phyloP scores from a whole-genome alignment of 208 protist species.

The Trypanosoma cruzi region DNA sequence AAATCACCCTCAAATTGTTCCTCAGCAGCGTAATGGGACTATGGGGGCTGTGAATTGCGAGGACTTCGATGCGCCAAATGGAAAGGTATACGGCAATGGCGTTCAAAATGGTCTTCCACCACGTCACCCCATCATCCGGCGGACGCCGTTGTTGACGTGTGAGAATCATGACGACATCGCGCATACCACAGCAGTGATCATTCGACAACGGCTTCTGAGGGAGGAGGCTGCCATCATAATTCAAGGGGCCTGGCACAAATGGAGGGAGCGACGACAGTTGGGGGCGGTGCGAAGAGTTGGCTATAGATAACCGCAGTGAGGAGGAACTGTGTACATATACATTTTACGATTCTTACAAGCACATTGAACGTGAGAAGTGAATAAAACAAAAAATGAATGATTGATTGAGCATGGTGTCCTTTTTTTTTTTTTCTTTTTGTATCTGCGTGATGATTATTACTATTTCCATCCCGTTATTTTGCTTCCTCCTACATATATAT shows the following conservation, averaged over 20 bases:
- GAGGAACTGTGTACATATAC: neutral
- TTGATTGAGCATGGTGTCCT: too few species aligned
- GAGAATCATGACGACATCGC: neutral
- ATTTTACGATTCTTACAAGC: neutral
- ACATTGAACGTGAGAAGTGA: neutral
- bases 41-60: neutral
- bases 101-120: neutral
- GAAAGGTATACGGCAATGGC: neutral
- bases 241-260: constrained; percentile 44
- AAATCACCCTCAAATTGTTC: neutral
- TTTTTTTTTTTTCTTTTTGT: too few species aligned
- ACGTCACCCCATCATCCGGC: neutral
- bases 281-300: constrained; percentile 1
- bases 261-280: constrained; percentile 16
- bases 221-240: constrained; percentile 61
- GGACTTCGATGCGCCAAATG: neutral
- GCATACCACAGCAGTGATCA: constrained; percentile 5
- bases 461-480: too few species aligned
- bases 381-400: neutral
- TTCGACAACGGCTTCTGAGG: constrained; percentile 38
- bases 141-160: neutral
- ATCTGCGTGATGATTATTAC: too few species aligned
- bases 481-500: too few species aligned
- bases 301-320: constrained; percentile 6
- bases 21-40: neutral